phyloP scores from a whole-genome alignment of 768 basidiomycete species.

The Mrakia blollopis region DNA sequence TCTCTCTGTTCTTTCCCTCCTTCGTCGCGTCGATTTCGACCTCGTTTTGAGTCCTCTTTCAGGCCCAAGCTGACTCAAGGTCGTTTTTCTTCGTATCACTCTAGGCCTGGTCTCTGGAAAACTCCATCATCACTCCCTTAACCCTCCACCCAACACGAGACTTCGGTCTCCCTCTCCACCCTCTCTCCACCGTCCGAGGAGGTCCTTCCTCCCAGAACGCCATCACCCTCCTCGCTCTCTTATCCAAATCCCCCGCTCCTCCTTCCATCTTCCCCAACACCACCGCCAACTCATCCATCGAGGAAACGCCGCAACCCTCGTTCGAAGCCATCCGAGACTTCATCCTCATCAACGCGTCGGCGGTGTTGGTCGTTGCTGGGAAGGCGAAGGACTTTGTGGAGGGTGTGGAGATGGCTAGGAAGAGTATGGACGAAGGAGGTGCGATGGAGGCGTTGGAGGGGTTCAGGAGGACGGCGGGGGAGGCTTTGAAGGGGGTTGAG shows the following conservation, averaged over 20 bases:
- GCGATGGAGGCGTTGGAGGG: conserved; percentile 47
- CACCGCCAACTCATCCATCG: not conserved
- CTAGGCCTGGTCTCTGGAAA: conserved; percentile 60
- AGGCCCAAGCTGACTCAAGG: not conserved
- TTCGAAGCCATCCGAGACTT: conserved; percentile 67
- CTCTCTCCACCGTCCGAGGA: conserved; percentile 65
- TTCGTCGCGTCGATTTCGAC: not conserved
- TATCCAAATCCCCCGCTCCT: conserved; percentile 45
- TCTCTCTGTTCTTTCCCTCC: not conserved
- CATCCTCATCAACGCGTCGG: conserved; percentile 84
- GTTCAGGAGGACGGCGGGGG: conserved; percentile 44
- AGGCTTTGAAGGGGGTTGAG: conserved; percentile 32
- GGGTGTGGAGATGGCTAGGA: conserved; percentile 63
- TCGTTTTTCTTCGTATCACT: not conserved
- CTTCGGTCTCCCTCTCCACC: conserved; percentile 71
- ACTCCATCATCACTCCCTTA: conserved; percentile 58
- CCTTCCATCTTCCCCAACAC: conserved; percentile 37
- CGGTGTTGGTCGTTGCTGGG: conserved; percentile 78
- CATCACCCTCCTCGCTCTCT: conserved; percentile 59
- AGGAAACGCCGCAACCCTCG: no score
- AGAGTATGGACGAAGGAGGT: conserved; percentile 46
- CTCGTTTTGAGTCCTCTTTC: no score
- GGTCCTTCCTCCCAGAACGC: conserved; percentile 78
- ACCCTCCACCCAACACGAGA: conserved; percentile 59
- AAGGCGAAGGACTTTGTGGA: conserved; percentile 63